Base-by-base conservation (phyloP, 108 stramenopile species). In the Cyclotella baltica region DNA sequence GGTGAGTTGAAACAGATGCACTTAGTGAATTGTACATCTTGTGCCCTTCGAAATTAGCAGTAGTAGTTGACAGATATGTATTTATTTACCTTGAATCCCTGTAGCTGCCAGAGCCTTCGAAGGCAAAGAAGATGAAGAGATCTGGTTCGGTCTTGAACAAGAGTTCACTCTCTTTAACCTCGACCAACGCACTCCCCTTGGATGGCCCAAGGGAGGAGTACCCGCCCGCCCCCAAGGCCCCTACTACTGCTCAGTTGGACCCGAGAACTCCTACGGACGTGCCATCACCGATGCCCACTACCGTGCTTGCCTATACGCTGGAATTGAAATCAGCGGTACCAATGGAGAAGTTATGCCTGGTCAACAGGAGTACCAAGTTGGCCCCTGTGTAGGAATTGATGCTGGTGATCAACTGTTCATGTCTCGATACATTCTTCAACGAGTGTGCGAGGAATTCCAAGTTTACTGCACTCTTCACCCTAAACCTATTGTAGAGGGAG, bases 311-410 rank as follows among this genome's bases (percentile, higher is more conserved):
- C 91, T 99, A 33, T 98, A 97, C 73, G 96, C 97, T 11, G 95
- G 96, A 46, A 91, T 99, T 76, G 83, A 96, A 51, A 93, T 99
- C 79, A 92, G 92, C 22, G 98, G 98, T 58, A 95, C 92, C 74
- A 99, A 99, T 86, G 98, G 95, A 59, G 98, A 99, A 86, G 98
- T 99, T 76, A 98, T 99, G 97, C 97, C 97, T 58, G 98, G 98
- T 65, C 98, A 99, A 85, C 98, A 98, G 88, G 98, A 96, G 91
- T 97, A 90, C 80, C 97, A 99, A 86, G 96, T 99, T 53, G 98
- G 98, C 69, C 98, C 98, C 38, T 99, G 96, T 79, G 92, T 96
- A 37, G 98, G 98, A 65, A 99, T 99, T 70, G 95, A 96, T 75
- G 96, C 97, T 52, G 98, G 97, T 62, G 98, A 99, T 78, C 97